These are phyloP conservation scores for Pleurotus tuoliensis DNA, from an alignment of 768 basidiomycete genomes.

Conservation along the genomic window DNA sequence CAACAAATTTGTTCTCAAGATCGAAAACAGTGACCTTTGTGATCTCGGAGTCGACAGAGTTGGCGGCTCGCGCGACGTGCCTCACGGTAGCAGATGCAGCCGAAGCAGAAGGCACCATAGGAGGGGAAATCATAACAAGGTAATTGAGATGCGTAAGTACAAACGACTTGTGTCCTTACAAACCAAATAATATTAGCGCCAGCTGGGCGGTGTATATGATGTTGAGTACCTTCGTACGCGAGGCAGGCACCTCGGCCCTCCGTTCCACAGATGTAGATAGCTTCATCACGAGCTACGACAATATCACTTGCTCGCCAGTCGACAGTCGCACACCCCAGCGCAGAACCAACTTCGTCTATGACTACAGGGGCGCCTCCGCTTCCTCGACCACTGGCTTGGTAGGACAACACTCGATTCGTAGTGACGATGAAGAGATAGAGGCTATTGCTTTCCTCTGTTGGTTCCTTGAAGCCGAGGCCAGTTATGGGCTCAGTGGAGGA, in stretches of 20 bases:
- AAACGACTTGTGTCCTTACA: slow-evolving; percentile 69
- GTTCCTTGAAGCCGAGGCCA: slow-evolving; percentile 83
- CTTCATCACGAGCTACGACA: slow-evolving; percentile 87
- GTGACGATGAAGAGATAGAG: slow-evolving; percentile 85
- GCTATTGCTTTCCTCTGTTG: slow-evolving; percentile 38
- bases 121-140: slow-evolving; percentile 86
- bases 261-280: slow-evolving; percentile 79
- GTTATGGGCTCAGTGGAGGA: slow-evolving; percentile 87
- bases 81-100: slow-evolving; percentile 74
- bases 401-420: slow-evolving; percentile 72
- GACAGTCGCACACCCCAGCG: slow-evolving; percentile 80
- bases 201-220: no score
- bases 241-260: slow-evolving; percentile 83
- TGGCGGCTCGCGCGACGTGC: slow-evolving; percentile 52
- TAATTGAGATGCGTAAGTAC: slow-evolving; percentile 78
- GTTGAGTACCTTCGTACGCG: slow-evolving; percentile 78
- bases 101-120: slow-evolving; percentile 62
- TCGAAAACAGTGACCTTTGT: slow-evolving; percentile 86
- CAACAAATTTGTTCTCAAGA: slow-evolving; percentile 86
- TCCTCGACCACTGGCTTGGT: slow-evolving; percentile 69
- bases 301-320: slow-evolving; percentile 71
- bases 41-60: slow-evolving; percentile 49
- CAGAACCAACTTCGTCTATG: slow-evolving; percentile 85
- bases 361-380: slow-evolving; percentile 62
- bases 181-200: not conserved